Percentiles rank a stretch among this genome's conserved stretches.
These are phyloP conservation scores for Phaeophleospora eucalypticola DNA, from an alignment of 2,329 filamentous ascomycete genomes.

Conservation along the genomic window DNA sequence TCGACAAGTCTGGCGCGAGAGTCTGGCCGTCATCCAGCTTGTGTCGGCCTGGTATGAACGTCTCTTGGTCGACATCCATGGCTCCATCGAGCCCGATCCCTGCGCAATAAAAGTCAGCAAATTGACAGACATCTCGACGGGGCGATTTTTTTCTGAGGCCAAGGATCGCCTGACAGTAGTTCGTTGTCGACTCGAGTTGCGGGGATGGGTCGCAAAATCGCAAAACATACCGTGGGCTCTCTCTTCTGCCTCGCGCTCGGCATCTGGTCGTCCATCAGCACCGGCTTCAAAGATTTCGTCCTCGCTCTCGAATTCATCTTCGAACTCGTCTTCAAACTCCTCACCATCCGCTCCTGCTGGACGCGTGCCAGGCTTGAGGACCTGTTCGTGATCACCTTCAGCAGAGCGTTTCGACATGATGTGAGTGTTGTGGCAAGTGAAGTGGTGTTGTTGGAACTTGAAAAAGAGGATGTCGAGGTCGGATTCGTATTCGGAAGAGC, in stretches of 20 bases:
- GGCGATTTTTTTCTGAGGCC: too few species aligned
- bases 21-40: slow-evolving; percentile 89
- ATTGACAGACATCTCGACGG: too few species aligned
- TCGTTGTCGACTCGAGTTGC: neutral
- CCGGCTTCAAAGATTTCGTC: slow-evolving; percentile 90
- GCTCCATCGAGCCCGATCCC: too few species aligned
- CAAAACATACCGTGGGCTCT: slow-evolving; percentile 54
- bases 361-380: slow-evolving; percentile 59
- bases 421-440: slow-evolving; percentile 9
- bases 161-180: neutral
- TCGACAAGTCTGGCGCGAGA: slow-evolving; percentile 83
- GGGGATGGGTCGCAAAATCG: neutral
- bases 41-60: slow-evolving; percentile 91
- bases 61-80: slow-evolving; percentile 92
- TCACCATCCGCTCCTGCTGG: slow-evolving; percentile 54
- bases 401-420: slow-evolving; percentile 60
- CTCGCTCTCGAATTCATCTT: slow-evolving; percentile 84
- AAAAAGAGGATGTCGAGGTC: too few species aligned
- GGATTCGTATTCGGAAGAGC: too few species aligned
- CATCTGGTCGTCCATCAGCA: slow-evolving; percentile 87
- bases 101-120: too few species aligned
- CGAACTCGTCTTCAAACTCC: slow-evolving; percentile 94
- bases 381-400: slow-evolving; percentile 47
- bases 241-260: slow-evolving; percentile 87
- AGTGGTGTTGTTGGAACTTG: too few species aligned